Evolutionary conservation across 2,329 filamentous ascomycete genomes (phyloP), one percentile per base, ranked within the genome.

Genomic region (Fusarium pseudonygamai): DNA sequence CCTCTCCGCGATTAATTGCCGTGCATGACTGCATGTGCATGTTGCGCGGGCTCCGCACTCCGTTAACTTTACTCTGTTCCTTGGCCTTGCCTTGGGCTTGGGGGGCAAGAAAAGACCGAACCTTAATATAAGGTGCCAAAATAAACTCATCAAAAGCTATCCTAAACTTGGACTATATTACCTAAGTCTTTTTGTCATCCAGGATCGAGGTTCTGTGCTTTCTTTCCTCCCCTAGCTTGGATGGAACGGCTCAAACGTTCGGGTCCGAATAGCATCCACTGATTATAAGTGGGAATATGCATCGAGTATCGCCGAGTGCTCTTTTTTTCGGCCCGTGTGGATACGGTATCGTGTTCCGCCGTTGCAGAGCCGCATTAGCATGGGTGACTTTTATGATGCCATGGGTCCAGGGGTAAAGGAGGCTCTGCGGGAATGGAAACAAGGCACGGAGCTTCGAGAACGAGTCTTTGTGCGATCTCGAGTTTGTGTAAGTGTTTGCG

Each of bases 331-430:
- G 68, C 67, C 68, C 68, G 68, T 67, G 68, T 71, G 68, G 68
- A 36, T 71, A 71, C 34, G 30, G 50, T 43, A 57, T 53, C 53
- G 26, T 55, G 60, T 50, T 55, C 60, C 62, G 34, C 68, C 67
- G 67, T 71, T 50, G 56, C 68, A 71, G 68, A 71, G 68, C 68
- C 68, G 67, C 68, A 71, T 71, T 61, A 65, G 26, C 67, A 69
- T 22, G 65, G 59, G 22, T 22, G 15, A 45, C 40, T 36, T 36
- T 32, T 24, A 49, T 60, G 59, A 45, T 56, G 43, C 10, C 50
- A 55, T 40, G 64, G 60, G 49, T 43, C 60, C 67, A 71, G 67
- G 68, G 67, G 68, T 61, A 61, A 66, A 28, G 36, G 61, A 56
- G 67, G 67, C 43, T 71, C 50, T 71, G 60, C 59, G 64, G 64